These are phyloP conservation scores for Phytopythium litorale DNA, from an alignment of 352 stramenopile species.

Conservation along the genomic window DNA sequence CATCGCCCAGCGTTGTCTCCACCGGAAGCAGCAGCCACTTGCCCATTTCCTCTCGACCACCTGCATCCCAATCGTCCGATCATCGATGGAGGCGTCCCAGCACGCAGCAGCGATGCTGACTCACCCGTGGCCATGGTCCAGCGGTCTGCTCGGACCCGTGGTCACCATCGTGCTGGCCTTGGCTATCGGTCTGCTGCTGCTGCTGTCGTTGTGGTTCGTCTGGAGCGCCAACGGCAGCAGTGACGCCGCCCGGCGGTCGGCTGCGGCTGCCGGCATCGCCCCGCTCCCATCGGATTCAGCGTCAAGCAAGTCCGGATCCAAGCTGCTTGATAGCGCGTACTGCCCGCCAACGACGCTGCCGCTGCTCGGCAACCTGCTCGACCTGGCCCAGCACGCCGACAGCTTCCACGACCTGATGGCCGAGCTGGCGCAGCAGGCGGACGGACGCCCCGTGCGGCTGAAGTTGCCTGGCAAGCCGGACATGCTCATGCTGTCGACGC, in stretches of 20 bases:
- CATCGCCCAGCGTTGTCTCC: not conserved
- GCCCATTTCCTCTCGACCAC: not conserved
- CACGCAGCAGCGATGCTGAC: not conserved
- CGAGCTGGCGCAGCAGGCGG: slow-evolving; percentile 9
- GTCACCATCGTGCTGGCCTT: not conserved
- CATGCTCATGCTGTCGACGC: slow-evolving; percentile 14
- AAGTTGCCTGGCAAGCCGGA: slow-evolving; percentile 13
- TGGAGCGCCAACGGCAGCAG: not conserved
- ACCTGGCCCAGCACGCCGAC: slow-evolving; percentile 18
- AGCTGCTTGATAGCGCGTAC: not conserved
- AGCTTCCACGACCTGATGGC: slow-evolving; percentile 37
- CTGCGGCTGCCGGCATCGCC: not conserved
- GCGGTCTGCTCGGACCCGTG: not conserved
- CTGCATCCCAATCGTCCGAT: not conserved
- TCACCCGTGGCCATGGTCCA: not conserved
- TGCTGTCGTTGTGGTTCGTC: not conserved
- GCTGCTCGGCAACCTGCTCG: slow-evolving; percentile 29
- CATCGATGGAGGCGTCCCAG: not conserved
- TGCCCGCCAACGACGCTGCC: slow-evolving; percentile 20
- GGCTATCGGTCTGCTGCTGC: not conserved
- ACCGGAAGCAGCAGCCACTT: not conserved
- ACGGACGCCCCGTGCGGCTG: slow-evolving; percentile 9
- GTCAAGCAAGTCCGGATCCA: not conserved
- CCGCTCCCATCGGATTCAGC: not conserved
- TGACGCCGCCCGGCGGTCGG: not conserved